These are phyloP conservation scores for Leucaena leucocephala DNA, from an alignment of 306 rosid genomes.

Conservation along the genomic window DNA sequence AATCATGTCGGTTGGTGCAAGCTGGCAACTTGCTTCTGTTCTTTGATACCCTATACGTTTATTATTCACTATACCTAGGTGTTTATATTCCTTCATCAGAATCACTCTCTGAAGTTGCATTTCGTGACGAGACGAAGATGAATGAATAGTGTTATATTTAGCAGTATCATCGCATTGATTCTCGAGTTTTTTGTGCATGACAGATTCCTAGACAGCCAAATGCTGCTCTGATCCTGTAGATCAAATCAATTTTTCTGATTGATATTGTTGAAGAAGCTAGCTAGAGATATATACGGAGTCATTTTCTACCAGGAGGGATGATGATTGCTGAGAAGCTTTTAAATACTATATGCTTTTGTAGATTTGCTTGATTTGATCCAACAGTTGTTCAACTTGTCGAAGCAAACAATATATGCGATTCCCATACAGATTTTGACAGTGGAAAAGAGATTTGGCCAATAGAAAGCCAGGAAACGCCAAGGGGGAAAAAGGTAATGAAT, in stretches of 20 bases:
- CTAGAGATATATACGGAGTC: background rate
- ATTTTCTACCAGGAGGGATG: background rate
- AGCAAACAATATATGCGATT: slow-evolving; percentile 8
- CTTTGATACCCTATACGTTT: background rate
- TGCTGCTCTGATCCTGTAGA: background rate
- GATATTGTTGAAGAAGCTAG: slow-evolving; percentile 20
- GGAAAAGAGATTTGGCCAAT: slow-evolving; percentile 41
- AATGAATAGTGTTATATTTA: slow-evolving; percentile 4
- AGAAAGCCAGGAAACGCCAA: slow-evolving; percentile 8
- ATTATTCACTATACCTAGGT: background rate
- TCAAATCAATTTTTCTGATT: slow-evolving; percentile 16
- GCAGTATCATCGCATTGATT: slow-evolving; percentile 15
- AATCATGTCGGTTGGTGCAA: slow-evolving; percentile 25
- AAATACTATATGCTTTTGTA: slow-evolving; percentile 24
- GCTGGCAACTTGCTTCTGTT: slow-evolving; percentile 35
- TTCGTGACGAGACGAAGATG: slow-evolving; percentile 1
- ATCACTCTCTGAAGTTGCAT: slow-evolving; percentile 14
- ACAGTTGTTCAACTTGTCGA: slow-evolving; percentile 19
- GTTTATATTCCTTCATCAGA: background rate
- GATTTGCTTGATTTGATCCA: slow-evolving; percentile 31
- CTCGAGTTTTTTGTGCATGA: slow-evolving; percentile 26
- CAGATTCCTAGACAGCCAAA: slow-evolving; percentile 20
- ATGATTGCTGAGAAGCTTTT: background rate
- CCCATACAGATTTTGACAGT: slow-evolving; percentile 28
- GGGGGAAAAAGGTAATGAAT: slow-evolving; percentile 23